Evolutionary conservation across 2,329 filamentous ascomycete species (phyloP).

Genomic region (Tolypocladium endophyticum): DNA sequence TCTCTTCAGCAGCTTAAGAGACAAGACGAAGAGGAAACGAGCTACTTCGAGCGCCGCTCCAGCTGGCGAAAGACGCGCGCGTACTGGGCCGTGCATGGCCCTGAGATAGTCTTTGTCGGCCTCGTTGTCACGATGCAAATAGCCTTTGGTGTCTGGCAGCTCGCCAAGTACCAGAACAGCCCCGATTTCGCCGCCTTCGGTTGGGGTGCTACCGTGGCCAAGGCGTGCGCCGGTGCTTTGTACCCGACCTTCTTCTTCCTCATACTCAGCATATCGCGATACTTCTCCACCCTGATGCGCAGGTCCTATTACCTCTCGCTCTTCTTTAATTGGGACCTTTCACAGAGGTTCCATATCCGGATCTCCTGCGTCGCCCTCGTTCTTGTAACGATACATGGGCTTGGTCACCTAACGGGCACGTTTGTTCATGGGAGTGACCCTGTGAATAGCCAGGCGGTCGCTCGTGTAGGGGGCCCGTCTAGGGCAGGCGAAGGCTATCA

Average conservation of each 20-base stretch:
- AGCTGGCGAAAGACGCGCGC: constrained; percentile 35
- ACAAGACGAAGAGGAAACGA: constrained; percentile 33
- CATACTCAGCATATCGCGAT: constrained; percentile 46
- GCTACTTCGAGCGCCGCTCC: constrained; percentile 33
- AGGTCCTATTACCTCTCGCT: constrained; percentile 39
- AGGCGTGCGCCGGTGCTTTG: constrained; percentile 41
- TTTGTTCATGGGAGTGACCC: constrained; percentile 38
- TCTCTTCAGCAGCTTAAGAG: constrained; percentile 35
- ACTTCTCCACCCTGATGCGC: constrained; percentile 41
- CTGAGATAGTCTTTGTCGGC: constrained; percentile 36
- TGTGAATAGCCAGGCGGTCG: constrained; percentile 30
- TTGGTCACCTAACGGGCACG: constrained; percentile 42
- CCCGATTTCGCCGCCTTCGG: constrained; percentile 36
- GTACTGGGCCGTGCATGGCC: constrained; percentile 45
- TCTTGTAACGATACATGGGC: constrained; percentile 41
- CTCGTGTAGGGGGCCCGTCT: constrained; percentile 14
- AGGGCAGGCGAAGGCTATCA: background rate
- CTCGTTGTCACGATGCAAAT: constrained; percentile 36
- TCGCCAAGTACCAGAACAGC: constrained; percentile 38
- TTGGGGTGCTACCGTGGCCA: constrained; percentile 45
- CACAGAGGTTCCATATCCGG: constrained; percentile 43
- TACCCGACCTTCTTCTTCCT: constrained; percentile 50
- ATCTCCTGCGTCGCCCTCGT: constrained; percentile 39
- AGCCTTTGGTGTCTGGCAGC: constrained; percentile 44
- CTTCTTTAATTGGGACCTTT: constrained; percentile 47